Evolutionary conservation across 495 filamentous ascomycete genomes (phyloP).

Genomic region (Aspergillus nidulans): DNA sequence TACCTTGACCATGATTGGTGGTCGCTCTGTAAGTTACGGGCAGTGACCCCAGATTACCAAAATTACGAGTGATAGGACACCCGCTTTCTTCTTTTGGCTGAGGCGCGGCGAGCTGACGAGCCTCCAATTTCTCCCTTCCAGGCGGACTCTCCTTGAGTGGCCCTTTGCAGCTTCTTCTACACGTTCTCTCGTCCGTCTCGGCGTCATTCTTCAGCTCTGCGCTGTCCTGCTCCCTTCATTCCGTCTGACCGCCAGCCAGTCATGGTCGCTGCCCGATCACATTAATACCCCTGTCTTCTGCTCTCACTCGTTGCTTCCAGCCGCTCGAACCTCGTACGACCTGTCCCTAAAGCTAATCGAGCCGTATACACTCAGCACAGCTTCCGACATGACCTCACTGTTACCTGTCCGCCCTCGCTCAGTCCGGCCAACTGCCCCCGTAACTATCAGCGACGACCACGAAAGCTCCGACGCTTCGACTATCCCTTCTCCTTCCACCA

Average conservation of each 20-base stretch:
- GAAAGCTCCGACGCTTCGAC: constrained; percentile 20
- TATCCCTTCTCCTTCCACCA: constrained; percentile 16
- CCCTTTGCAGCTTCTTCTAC: not conserved
- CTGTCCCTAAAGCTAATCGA: too few species aligned
- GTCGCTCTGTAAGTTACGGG: not conserved
- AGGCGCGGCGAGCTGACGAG: not conserved
- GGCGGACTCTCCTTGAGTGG: not conserved
- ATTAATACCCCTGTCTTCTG: constrained; percentile 2
- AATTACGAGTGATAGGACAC: not conserved
- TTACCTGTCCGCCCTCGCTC: constrained; percentile 11
- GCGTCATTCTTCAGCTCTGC: not conserved
- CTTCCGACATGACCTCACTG: constrained; percentile 25
- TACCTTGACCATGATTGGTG: not conserved
- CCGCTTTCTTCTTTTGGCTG: not conserved
- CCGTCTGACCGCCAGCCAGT: not conserved
- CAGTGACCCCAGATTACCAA: not conserved
- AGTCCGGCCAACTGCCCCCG: constrained; percentile 14
- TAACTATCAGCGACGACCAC: constrained; percentile 15
- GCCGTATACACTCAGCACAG: not conserved
- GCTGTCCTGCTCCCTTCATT: not conserved
- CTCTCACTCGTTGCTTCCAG: not conserved
- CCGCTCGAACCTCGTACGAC: constrained; percentile 1
- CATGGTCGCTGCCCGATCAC: constrained; percentile 1
- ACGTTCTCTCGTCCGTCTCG: not conserved
- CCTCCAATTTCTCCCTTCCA: not conserved